Evolutionary conservation across 441 rosid species (phyloP).

Genomic region (Erodium moschatum): DNA sequence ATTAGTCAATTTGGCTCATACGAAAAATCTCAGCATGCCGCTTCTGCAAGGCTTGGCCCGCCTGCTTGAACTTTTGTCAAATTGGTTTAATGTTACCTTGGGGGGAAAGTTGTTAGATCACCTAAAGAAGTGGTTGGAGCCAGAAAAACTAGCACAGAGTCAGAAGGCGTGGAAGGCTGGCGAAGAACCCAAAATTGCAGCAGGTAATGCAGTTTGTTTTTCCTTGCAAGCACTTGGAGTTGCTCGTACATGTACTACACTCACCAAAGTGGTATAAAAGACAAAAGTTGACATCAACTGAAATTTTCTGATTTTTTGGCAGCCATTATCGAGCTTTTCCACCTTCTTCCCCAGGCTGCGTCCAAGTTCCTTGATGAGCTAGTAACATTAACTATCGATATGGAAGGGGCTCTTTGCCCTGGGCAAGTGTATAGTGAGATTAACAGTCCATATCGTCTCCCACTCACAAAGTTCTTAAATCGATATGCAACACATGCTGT

Average conservation of each 20-base stretch:
- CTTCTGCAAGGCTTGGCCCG: slow-evolving; percentile 97
- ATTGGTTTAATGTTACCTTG: slow-evolving; percentile 96
- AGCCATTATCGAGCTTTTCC: slow-evolving; percentile 99
- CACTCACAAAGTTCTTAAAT: slow-evolving; percentile 87
- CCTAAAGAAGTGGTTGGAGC: slow-evolving; percentile 98
- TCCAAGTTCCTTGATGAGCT: slow-evolving; percentile 93
- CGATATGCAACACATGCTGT: slow-evolving; percentile 90
- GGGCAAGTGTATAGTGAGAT: slow-evolving; percentile 94
- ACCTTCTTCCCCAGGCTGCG: slow-evolving; percentile 95
- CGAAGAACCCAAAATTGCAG: slow-evolving; percentile 98
- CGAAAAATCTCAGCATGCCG: slow-evolving; percentile 98
- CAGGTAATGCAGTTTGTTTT: slow-evolving; percentile 44
- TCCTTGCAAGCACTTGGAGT: slow-evolving; percentile 12
- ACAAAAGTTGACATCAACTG: slow-evolving; percentile 11
- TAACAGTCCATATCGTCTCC: slow-evolving; percentile 96
- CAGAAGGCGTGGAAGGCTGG: slow-evolving; percentile 95
- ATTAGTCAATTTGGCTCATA: slow-evolving; percentile 87
- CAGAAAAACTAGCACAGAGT: slow-evolving; percentile 91
- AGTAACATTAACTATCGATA: slow-evolving; percentile 80
- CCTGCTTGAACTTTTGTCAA: slow-evolving; percentile 91
- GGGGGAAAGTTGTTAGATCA: slow-evolving; percentile 97
- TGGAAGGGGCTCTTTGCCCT: slow-evolving; percentile 87
- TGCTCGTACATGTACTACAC: background rate
- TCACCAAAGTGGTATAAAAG: background rate
- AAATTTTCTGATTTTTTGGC: slow-evolving; percentile 32